Evolutionary conservation across 2,329 filamentous ascomycete genomes (phyloP).

Genomic region (Aspergillus spinulosporus): DNA sequence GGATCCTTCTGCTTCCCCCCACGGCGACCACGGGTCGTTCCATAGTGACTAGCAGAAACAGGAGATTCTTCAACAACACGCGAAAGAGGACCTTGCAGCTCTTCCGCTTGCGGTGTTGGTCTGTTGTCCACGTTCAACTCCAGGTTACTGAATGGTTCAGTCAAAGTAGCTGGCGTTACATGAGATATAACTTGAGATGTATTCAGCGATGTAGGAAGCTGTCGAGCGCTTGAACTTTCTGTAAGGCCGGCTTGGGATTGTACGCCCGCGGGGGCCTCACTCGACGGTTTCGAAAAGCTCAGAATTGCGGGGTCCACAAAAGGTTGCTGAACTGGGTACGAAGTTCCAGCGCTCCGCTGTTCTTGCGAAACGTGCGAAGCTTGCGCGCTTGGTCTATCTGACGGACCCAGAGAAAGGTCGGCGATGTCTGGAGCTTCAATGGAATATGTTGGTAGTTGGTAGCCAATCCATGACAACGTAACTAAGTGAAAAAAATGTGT

Average conservation of each 20-base stretch:
- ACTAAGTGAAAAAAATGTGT: constrained; percentile 40
- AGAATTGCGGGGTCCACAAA: constrained; percentile 84
- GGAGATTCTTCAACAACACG: constrained; percentile 21
- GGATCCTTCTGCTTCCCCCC: constrained; percentile 47
- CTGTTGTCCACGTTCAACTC: constrained; percentile 34
- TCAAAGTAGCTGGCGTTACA: constrained; percentile 39
- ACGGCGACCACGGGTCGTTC: constrained; percentile 47
- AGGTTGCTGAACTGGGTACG: constrained; percentile 37
- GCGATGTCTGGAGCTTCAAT: constrained; percentile 60
- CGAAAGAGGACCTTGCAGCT: constrained; percentile 22
- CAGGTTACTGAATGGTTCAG: constrained; percentile 48
- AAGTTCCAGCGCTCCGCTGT: constrained; percentile 16
- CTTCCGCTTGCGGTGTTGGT: constrained; percentile 17
- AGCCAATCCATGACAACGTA: constrained; percentile 51
- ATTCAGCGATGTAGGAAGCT: constrained; percentile 18
- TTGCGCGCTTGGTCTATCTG: constrained; percentile 21
- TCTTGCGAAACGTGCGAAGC: constrained; percentile 20
- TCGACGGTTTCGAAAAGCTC: constrained; percentile 55
- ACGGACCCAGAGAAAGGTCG: constrained; percentile 49
- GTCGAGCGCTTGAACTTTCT: constrained; percentile 29
- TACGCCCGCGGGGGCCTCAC: constrained; percentile 13
- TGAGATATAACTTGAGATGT: constrained; percentile 24
- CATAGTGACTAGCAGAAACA: constrained; percentile 26
- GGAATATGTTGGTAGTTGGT: constrained; percentile 54
- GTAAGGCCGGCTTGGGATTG: constrained; percentile 25